Conservation (phyloP, 2,329 filamentous ascomycete genomes). For the Diaporthe sp. region DNA sequence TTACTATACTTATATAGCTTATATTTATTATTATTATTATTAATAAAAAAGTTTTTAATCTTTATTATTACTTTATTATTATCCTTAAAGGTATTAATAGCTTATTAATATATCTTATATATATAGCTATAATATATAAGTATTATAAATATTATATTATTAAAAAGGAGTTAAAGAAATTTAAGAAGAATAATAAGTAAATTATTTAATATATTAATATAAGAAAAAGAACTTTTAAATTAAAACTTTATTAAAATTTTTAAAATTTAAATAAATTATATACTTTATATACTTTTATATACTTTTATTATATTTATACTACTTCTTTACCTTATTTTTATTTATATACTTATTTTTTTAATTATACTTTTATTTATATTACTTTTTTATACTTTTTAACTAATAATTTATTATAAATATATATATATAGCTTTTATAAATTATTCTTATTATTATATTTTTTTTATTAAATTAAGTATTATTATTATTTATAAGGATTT, state of each 20-base stretch:
- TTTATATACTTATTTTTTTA: neutral
- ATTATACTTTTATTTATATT: too few species aligned
- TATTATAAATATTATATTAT: neutral
- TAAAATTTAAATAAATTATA: neutral
- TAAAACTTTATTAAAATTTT: neutral
- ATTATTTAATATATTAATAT: neutral
- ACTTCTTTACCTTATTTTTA: neutral
- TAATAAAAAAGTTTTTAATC: neutral
- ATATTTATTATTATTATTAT: neutral
- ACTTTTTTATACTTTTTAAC: neutral
- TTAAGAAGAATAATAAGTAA: neutral
- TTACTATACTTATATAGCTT: neutral
- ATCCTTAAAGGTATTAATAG: neutral
- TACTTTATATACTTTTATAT: neutral
- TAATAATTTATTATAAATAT: conserved; percentile 6
- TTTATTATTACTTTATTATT: neutral
- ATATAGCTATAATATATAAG: neutral
- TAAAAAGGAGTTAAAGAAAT: neutral
- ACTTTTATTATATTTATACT: neutral
- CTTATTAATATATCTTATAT: neutral
- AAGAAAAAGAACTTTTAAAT: neutral
- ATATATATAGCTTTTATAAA: neutral
- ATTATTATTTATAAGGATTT: neutral
- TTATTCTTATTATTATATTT: neutral
- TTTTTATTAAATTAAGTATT: conserved; percentile 6